Base-by-base conservation (phyloP, 176 grass and related monocot genomes). In the Areca catechu region DNA sequence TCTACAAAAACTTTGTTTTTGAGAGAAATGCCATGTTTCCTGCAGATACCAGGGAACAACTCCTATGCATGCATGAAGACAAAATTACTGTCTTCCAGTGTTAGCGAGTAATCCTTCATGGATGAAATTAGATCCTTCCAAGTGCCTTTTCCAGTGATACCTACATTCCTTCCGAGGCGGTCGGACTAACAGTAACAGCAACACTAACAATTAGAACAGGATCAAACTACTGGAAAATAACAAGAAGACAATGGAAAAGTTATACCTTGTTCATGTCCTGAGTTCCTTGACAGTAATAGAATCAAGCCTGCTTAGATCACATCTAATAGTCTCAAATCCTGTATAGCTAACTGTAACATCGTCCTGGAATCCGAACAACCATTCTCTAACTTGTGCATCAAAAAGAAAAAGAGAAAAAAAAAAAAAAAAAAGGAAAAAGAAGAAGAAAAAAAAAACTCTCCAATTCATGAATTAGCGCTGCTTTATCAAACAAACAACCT, bases 251-350 rank as follows among this genome's bases (percentile, higher is more conserved):
- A 43, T 12, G 34, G 12, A 28, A 65, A 53, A 19, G 62, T 24
- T 60, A 15, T 70, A 90, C 86, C 77, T 88, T 22, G 73, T 86
- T 22, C 87, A 63, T 71, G 79, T 71, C 64, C 78, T 90, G 54
- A 96, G 77, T 55, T 96, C 83, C 53, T 79, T 96, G 25, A 90
- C 65, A 22, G 86, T 96, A 86, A 87, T 84, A 47, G 76, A 79
- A 28, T 83, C 77, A 58, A 90, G 83, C 68, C 56, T 82, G 37
- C 72, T 53, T 66, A 80, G 77, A 63, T 89, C 78, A 28, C 50
- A 69, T 54, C 65, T 82, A 16, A 90, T 28, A 63, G n/a, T 51
- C 65, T 87, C 77, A 27, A 87, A 64, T 66, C 73, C 86, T 48
- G 50, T 21, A 62, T 64, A 21, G 50, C 56, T 79, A 61, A 73